Base-by-base conservation (phyloP, 495 filamentous ascomycete species). In the Podospora pseudocomata region DNA sequence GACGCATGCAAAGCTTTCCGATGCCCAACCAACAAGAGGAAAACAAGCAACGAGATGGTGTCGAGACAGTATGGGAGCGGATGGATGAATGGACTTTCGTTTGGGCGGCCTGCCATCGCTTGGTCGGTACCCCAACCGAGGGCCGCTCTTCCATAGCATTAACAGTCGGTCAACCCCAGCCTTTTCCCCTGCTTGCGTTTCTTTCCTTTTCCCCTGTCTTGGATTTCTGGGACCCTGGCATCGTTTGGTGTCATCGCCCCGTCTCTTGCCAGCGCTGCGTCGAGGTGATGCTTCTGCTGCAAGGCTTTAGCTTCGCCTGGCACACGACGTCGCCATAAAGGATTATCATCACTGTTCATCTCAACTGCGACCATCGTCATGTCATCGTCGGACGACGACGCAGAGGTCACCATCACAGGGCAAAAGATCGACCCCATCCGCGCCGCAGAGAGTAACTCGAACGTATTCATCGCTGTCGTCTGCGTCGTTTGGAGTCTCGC, bases 401-500 rank as follows among this genome's bases (percentile, higher is more conserved):
- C 62, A 19, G 53, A 60, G 2, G 39, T 53, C 56, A 68, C 49
- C 13, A 56, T 20, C n/a, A 26, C 23, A 11, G 26, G 20, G 55
- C 16, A 23, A 20, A 39, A 34, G 16, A 32, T 68, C 66, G 65
- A 76, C 60, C 68, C 72, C 23, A 55, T 56, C 28, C 68, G 70
- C 27, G 72, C 69, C 2, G 69, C 63, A 64, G 76, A 76, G 44
- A 70, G 20, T 67, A 74, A 72, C 58, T 60, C 69, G 3, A 62
- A 58, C 2, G n/a, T 64, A 5, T 68, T 73, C 34, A 20, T 76
- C 18, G 59, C 68, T 11, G 62, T 76, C 23, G 58, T 75, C 15
- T 67, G 68, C 39, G 70, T 69, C 3, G 30, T 74, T 19, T 71
- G 69, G 64, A 39, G 68, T 16, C 28, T 68, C 4, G 71, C 74